These are phyloP conservation scores for Bifiguratus adelaidae DNA, from an alignment of 192 early-diverging fungal species.

Conservation along the genomic window DNA sequence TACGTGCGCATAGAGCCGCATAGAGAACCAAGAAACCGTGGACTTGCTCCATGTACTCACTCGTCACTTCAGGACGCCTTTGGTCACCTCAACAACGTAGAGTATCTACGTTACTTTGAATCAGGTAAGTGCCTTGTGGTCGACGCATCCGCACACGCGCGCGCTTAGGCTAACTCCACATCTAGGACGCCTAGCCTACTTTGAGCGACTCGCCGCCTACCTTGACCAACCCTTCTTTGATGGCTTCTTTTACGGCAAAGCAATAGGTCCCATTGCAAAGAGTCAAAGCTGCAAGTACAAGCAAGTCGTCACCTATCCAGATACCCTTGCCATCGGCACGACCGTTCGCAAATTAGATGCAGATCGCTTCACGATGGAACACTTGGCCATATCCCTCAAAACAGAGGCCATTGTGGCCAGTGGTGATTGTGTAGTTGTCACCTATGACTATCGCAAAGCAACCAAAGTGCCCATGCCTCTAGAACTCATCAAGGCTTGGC, in stretches of 20 bases:
- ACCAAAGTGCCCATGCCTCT: neutral
- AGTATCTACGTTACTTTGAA: constrained; percentile 26
- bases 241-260: constrained; percentile 4
- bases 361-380: constrained; percentile 24
- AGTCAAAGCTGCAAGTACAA: constrained; percentile 24
- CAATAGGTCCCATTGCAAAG: constrained; percentile 33
- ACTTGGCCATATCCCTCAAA: constrained; percentile 25
- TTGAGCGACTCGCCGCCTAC: constrained; percentile 6
- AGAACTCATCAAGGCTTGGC: neutral
- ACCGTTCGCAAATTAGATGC: constrained; percentile 1
- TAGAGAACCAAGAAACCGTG: neutral
- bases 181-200: constrained; percentile 12
- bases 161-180: neutral
- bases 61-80: constrained; percentile 14
- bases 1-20: neutral
- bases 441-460: neutral
- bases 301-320: constrained; percentile 27
- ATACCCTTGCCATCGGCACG: constrained; percentile 26
- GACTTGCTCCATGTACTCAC: neutral
- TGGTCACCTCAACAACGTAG: constrained; percentile 34
- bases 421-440: neutral
- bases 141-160: neutral
- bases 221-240: neutral
- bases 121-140: constrained; percentile 6
- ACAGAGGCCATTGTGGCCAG: constrained; percentile 24